Base-by-base conservation (phyloP, 2,329 filamentous ascomycete species). In the Talaromyces atroroseus region DNA sequence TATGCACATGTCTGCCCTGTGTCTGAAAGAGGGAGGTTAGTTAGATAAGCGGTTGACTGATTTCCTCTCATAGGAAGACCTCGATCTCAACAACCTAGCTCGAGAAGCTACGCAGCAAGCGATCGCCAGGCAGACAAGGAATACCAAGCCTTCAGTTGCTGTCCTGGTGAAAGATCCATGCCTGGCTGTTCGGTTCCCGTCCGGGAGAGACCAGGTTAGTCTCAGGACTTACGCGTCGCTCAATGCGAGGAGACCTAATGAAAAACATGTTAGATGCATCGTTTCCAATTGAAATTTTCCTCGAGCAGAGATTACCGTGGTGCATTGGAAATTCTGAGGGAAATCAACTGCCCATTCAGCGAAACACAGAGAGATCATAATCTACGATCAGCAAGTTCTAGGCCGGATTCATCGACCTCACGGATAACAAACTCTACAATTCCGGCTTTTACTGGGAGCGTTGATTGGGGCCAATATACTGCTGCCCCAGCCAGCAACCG, bases 251-350 rank as follows among this genome's bases (percentile, higher is more conserved):
- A 40, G 36, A 40, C 2, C 10, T 18, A 44, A 20, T 21, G 20
- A 18, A 7, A 38, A 21, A n/a, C 24, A 3, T 5, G 12, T 12
- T 57, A 78, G 76, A 64, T 73, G 18, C 72, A 73, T 26, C 72
- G 76, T 7, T 76, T 78, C 20, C 76, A 78, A 55, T 65, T 78
- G 57, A 76, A 75, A 54, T 76, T 77, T 52, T 62, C 63, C 1
- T 68, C 64, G 1, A 68, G 72, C 42, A 63, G 64, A 21, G 74
- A 78, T 55, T 78, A 72, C 58, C 73, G 71, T 49, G 68, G 68
- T 20, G 71, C 71, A 2, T 62, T 78, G 44, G 66, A 72, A 5
- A 67, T 76, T n/a, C 62, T 78, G 1, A 69, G 69, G 26, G 67
- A 71, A 44, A 70, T 72, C 40, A 70, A 72, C 36, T 77, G 76